phyloP scores from a whole-genome alignment of 2,329 filamentous ascomycete species.

The Byssothecium circinans region DNA sequence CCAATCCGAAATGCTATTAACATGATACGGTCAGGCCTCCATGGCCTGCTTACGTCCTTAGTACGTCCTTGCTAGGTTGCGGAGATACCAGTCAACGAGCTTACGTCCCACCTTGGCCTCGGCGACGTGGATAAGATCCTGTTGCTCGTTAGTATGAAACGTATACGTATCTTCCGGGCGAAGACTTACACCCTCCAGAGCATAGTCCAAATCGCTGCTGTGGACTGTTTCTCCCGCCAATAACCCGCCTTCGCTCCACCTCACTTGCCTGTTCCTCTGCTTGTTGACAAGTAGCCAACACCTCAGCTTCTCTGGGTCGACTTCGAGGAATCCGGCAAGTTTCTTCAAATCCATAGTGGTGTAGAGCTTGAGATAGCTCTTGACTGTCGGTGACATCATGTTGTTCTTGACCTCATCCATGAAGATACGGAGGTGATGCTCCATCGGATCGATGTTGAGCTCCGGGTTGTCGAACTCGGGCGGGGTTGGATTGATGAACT shows the following conservation, averaged over 20 bases:
- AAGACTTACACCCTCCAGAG: slow-evolving; percentile 80
- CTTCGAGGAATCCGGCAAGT: slow-evolving; percentile 94
- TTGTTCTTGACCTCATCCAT: slow-evolving; percentile 99
- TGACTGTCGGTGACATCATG: slow-evolving; percentile 96
- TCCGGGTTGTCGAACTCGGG: slow-evolving; percentile 97
- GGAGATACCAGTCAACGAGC: slow-evolving; percentile 97
- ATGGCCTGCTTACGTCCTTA: slow-evolving; percentile 48
- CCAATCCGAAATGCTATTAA: slow-evolving; percentile 40
- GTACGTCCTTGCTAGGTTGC: slow-evolving; percentile 94
- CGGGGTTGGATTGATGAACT: slow-evolving; percentile 97
- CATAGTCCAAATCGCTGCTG: slow-evolving; percentile 95
- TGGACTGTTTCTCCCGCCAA: slow-evolving; percentile 92
- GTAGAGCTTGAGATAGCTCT: slow-evolving; percentile 98
- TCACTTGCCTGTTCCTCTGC: slow-evolving; percentile 94
- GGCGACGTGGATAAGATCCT: slow-evolving; percentile 97
- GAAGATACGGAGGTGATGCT: slow-evolving; percentile 96
- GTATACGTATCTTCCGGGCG: background rate
- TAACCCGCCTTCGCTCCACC: slow-evolving; percentile 88
- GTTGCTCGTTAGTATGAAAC: slow-evolving; percentile 23
- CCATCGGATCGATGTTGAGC: slow-evolving; percentile 92
- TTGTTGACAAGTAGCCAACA: slow-evolving; percentile 96
- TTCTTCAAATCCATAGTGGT: slow-evolving; percentile 99
- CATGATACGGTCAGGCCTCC: slow-evolving; percentile 15
- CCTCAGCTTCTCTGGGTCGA: slow-evolving; percentile 92
- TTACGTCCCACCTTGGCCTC: slow-evolving; percentile 98